A percentile compares a stretch with the other conserved stretches of the same genome.
Conservation (phyloP, 1,284 basidiomycete genomes). For the Melampsora abietis-canadensis region DNA sequence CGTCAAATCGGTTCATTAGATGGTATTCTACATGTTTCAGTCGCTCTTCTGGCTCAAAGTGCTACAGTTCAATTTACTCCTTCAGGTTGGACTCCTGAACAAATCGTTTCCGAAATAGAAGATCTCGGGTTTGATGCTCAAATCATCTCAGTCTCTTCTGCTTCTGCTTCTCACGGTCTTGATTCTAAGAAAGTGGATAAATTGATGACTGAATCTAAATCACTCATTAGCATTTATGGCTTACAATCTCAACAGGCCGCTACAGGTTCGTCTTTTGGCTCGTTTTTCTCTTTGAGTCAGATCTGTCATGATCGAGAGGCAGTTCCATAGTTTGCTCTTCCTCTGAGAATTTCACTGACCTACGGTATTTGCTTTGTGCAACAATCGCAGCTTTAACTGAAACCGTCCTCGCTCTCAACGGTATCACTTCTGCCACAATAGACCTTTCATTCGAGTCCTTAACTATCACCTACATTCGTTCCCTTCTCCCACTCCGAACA, state of each 20-base stretch:
- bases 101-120: slow-evolving; percentile 80
- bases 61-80: slow-evolving; percentile 75
- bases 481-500: slow-evolving; percentile 24
- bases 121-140: slow-evolving; percentile 87
- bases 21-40: slow-evolving; percentile 69
- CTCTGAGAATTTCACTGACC: neutral
- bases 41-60: slow-evolving; percentile 70
- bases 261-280: neutral
- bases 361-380: neutral
- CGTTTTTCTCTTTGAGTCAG: neutral
- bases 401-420: slow-evolving; percentile 23
- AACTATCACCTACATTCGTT: slow-evolving; percentile 19
- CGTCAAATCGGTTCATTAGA: slow-evolving; percentile 66
- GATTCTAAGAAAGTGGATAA: neutral
- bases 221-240: slow-evolving; percentile 15
- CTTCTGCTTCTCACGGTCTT: neutral
- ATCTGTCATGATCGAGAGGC: neutral
- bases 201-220: slow-evolving; percentile 5
- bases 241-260: neutral
- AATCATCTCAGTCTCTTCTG: slow-evolving; percentile 66
- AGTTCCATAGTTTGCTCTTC: neutral
- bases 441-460: neutral
- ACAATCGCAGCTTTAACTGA: slow-evolving; percentile 16
- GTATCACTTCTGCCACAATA: slow-evolving; percentile 22
- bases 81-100: slow-evolving; percentile 65